Conservation (phyloP, 306 rosid species). For the Hippophae tibetana region DNA sequence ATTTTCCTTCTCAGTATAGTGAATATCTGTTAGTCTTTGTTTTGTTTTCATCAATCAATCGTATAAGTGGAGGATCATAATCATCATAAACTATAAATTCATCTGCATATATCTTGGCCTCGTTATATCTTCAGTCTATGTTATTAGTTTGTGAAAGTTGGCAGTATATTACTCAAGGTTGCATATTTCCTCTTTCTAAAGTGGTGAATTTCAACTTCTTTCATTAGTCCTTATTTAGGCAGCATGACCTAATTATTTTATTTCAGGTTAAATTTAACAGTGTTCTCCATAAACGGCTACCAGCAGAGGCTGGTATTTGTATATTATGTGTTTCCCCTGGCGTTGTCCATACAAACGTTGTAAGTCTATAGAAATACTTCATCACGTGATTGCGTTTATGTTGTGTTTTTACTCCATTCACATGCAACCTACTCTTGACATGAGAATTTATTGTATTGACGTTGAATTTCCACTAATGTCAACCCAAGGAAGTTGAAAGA, state of each 20-base stretch:
- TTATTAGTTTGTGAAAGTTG: conserved; percentile 10
- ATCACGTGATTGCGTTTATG: neutral
- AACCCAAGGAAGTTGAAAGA: too few species aligned
- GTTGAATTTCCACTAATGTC: too few species aligned
- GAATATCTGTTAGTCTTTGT: neutral
- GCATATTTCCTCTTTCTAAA: conserved; percentile 12
- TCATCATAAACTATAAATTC: too few species aligned
- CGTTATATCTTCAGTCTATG: too few species aligned
- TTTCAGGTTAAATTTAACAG: conserved; percentile 93
- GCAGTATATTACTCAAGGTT: conserved; percentile 3
- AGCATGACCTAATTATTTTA: conserved; percentile 12
- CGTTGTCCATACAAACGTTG: conserved; percentile 91
- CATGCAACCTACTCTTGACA: too few species aligned
- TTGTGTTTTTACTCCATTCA: neutral
- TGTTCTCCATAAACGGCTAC: conserved; percentile 70
- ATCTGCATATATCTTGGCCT: too few species aligned
- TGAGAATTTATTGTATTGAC: too few species aligned
- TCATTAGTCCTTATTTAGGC: conserved; percentile 13
- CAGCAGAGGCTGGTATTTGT: conserved; percentile 72
- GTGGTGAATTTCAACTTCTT: conserved; percentile 11
- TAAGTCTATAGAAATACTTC: conserved; percentile 35
- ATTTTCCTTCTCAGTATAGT: neutral
- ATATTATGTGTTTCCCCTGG: conserved; percentile 91
- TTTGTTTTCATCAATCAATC: neutral
- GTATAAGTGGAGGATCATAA: too few species aligned